phyloP scores from a whole-genome alignment of 1,284 basidiomycete species.

The Puccinia horiana region DNA sequence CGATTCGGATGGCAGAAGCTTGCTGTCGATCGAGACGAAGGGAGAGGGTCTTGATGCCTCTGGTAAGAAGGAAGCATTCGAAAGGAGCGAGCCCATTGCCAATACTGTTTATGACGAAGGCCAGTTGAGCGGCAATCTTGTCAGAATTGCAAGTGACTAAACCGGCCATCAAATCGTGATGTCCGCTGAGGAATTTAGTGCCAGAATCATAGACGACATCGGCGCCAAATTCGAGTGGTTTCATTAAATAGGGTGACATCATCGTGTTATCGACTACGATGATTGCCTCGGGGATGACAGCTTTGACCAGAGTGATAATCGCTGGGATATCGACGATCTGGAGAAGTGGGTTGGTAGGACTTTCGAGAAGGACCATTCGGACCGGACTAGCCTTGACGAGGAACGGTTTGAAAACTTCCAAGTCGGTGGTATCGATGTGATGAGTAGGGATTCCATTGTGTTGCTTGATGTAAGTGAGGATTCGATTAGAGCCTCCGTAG shows the following conservation, averaged over 20 bases:
- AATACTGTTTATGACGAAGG: constrained; percentile 90
- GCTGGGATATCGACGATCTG: constrained; percentile 88
- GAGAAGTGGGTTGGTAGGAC: constrained; percentile 93
- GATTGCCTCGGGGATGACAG: constrained; percentile 73
- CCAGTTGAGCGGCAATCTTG: constrained; percentile 83
- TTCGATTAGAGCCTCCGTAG: constrained; percentile 95
- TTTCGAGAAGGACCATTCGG: constrained; percentile 91
- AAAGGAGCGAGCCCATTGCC: constrained; percentile 96
- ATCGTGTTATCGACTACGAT: constrained; percentile 98
- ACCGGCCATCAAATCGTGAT: constrained; percentile 99
- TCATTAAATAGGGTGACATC: constrained; percentile 98
- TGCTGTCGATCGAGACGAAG: constrained; percentile 96
- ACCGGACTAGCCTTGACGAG: constrained; percentile 70
- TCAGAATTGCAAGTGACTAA: constrained; percentile 88
- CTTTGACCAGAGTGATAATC: constrained; percentile 78
- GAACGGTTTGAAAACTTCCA: constrained; percentile 67
- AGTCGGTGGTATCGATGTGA: constrained; percentile 89
- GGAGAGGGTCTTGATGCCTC: constrained; percentile 94
- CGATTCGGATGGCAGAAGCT: constrained; percentile 77
- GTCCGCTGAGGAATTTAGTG: constrained; percentile 96
- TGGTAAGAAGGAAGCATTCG: constrained; percentile 91
- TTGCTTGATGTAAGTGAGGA: constrained; percentile 78
- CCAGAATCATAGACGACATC: constrained; percentile 98
- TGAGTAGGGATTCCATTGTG: constrained; percentile 87
- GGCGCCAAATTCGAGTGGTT: constrained; percentile 90